Base-by-base conservation (phyloP, 192 early-diverging fungal species). In the Umbelopsis isabellina region DNA sequence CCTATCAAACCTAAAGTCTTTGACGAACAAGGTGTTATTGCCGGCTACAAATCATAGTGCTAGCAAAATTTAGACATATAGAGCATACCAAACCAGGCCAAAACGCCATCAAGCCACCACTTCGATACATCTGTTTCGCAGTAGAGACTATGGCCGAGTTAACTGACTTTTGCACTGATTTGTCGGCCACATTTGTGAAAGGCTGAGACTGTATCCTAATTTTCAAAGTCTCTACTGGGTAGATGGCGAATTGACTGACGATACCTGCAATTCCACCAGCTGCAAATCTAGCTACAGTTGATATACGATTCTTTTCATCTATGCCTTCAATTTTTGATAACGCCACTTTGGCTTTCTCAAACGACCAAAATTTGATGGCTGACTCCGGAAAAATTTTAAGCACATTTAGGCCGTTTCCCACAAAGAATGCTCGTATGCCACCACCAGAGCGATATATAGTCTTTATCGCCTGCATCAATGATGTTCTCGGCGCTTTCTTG, bases 391-490 rank as follows among this genome's bases (percentile, higher is more conserved):
- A 81, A 72, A 93, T 91, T 73, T 92, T 92, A 67, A 89, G 66
- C 37, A 91, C 82, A 69, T 93, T 93, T 18, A 93, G 75, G 20
- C 90, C 90, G 73, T 93, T 93, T 50, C 92, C 92, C n/a, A 86
- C 79, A 69, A 89, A 93, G 68, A 92, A 91, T 1, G 83, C 86
- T n/a, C 72, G 75, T 20, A 88, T 49, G 25, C 91, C 91, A 12
- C 55, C 55, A 30, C 91, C 91, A 48, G 88, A 75, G 1, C 68
- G 44, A 75, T 91, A 91, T 30, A 93, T 87, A 1, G 67, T 78
- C 15, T 46, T 67, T 12, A 91, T 74, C 1, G 81, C 87, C 22
- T 72, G 72, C 18, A 55, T 22, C 8, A 76, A 23, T 5, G 70
- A 65, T 4, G 30, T 61, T 35, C 55, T 22, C 3, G 55, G 55